Evolutionary conservation across 2,329 filamentous ascomycete genomes (phyloP).

Genomic region (Fusarium luffae): DNA sequence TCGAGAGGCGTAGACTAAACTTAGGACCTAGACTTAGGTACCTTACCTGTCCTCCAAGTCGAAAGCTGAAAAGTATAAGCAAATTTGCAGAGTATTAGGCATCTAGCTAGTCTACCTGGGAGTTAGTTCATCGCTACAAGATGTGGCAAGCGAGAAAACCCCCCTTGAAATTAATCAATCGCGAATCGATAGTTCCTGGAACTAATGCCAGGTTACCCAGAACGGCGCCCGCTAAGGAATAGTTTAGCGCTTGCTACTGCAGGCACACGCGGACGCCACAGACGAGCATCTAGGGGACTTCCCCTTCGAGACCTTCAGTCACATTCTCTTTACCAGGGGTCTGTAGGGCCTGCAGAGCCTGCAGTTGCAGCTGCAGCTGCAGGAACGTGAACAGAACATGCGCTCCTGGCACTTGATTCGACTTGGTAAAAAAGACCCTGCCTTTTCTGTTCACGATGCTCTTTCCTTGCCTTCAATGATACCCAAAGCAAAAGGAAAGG

Average conservation of each 20-base stretch:
- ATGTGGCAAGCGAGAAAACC: slow-evolving; percentile 21
- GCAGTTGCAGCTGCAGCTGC: background rate
- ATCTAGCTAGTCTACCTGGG: background rate
- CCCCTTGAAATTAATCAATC: slow-evolving; percentile 12
- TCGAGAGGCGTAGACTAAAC: slow-evolving; percentile 34
- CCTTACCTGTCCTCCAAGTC: background rate
- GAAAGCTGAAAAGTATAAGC: slow-evolving; percentile 6
- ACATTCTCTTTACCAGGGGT: background rate
- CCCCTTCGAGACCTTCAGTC: slow-evolving; percentile 11
- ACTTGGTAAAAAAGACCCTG: slow-evolving; percentile 9
- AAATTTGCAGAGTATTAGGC: slow-evolving; percentile 21
- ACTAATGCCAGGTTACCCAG: slow-evolving; percentile 25
- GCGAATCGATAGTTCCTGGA: slow-evolving; percentile 40
- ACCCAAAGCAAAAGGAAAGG: slow-evolving; percentile 9
- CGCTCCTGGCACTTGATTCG: slow-evolving; percentile 33
- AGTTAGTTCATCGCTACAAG: background rate
- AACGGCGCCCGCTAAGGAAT: slow-evolving; percentile 1
- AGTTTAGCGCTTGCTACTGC: slow-evolving; percentile 27
- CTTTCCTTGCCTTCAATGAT: slow-evolving; percentile 21
- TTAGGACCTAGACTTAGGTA: background rate
- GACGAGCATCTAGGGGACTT: slow-evolving; percentile 11
- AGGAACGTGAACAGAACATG: slow-evolving; percentile 23
- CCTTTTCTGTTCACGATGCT: slow-evolving; percentile 11
- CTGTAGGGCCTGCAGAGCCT: background rate
- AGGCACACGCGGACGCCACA: slow-evolving; percentile 35